Base-by-base conservation (phyloP, 1,139 yeast species). In the Eremothecium cymbalariae region DNA sequence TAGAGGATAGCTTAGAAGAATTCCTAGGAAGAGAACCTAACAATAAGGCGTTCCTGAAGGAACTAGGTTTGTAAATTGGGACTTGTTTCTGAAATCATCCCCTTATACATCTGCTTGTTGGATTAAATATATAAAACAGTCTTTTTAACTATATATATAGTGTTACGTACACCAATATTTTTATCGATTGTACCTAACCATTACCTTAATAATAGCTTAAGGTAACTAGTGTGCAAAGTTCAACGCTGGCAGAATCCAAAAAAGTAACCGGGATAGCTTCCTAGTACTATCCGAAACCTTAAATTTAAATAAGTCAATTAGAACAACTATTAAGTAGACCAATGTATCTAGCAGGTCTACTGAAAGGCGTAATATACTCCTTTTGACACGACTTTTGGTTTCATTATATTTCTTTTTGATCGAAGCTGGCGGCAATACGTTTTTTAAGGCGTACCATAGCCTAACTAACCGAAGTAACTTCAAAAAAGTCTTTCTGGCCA, bases 21-120 rank as follows among this genome's bases (percentile, higher is more conserved):
- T 66, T 83, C 33, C 64, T 84, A 40, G 94, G 93, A 2, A 72
- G 95, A 53, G 71, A 74, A 48, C 94, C 94, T 35, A 74, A 70
- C 48, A 72, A 76, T 37, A 72, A 66, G 25, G 86, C 93, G 0
- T 83, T 82, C 62, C 64, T 81, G 47, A 52, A 67, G 45, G 93
- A 82, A 51, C 55, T 79, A 32, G 80, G 81, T 12, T 37, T n/a
- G n/a, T n/a, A n/a, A n/a, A n/a, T n/a, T n/a, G n/a, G n/a, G n/a
- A n/a, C n/a, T n/a, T n/a, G n/a, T n/a, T n/a, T n/a, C n/a, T n/a
- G n/a, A n/a, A n/a, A n/a, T n/a, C n/a, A n/a, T n/a, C n/a, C n/a
- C n/a, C n/a, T n/a, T n/a, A n/a, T n/a, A n/a, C n/a, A n/a, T n/a
- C n/a, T n/a, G n/a, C n/a, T n/a, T n/a, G n/a, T n/a, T n/a, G n/a